Conservation (phyloP, 352 stramenopile genomes). For the Phytophthora pini region DNA sequence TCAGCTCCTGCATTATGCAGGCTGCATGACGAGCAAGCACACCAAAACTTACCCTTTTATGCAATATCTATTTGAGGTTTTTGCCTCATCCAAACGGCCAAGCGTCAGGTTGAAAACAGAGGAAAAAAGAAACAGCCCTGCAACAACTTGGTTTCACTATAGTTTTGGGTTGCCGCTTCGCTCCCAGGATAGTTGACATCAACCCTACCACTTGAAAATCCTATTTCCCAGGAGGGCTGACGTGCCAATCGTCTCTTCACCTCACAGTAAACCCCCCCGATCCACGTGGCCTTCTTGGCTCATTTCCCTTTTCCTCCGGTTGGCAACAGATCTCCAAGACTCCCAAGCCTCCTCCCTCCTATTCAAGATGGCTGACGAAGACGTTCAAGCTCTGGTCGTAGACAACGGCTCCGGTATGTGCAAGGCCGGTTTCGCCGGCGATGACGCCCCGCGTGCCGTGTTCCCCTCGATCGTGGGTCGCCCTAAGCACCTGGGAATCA, state of each 20-base stretch:
- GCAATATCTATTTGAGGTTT: constrained; percentile 11
- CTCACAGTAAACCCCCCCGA: constrained; percentile 9
- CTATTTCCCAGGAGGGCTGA: constrained; percentile 23
- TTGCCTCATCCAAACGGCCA: constrained; percentile 16
- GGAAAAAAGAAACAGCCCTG: constrained; percentile 19
- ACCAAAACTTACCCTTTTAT: background rate
- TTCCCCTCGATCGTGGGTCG: constrained; percentile 78
- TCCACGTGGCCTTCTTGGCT: constrained; percentile 25
- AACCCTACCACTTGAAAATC: background rate
- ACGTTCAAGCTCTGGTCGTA: constrained; percentile 52
- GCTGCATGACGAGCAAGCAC: no score
- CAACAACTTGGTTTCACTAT: constrained; percentile 37
- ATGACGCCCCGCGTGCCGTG: constrained; percentile 74
- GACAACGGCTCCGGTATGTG: constrained; percentile 69
- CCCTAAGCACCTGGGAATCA: constrained; percentile 97
- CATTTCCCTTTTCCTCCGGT: constrained; percentile 44
- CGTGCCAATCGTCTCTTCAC: constrained; percentile 4
- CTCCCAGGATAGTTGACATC: constrained; percentile 19
- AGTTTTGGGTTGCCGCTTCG: background rate
- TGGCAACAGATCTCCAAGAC: constrained; percentile 33
- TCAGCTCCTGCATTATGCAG: background rate
- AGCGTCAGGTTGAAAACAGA: constrained; percentile 29
- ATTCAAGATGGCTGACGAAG: constrained; percentile 64
- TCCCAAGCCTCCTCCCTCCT: constrained; percentile 3
- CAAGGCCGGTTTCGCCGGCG: constrained; percentile 75